Base-by-base conservation (phyloP, 2,329 filamentous ascomycete species). In the Cryphonectria nitschkei region DNA sequence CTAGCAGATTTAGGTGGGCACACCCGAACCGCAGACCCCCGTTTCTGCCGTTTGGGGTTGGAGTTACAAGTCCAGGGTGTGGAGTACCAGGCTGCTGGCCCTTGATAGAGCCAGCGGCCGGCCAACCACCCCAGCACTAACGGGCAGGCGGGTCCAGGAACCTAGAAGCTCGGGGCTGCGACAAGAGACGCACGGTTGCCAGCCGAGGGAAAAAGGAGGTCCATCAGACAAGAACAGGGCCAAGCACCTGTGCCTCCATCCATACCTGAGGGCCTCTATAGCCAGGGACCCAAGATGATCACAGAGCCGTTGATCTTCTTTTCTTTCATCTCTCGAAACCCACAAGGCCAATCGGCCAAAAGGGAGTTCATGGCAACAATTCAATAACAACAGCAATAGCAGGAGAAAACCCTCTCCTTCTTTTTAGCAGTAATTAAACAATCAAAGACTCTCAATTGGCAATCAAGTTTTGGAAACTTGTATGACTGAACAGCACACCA, bases 1-100 rank as follows among this genome's bases (percentile, higher is more conserved):
- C 66, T 68, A 68, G 66, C 66, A 68, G 56, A 68, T 61, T 62
- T 29, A n/a, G 54, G 66, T 68, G 66, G 66, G 39, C 54, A 61
- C 66, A 41, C 41, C 66, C 54, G 54, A 29, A 50, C 34, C 54
- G 41, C 63, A 46, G 43, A 61, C 29, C 66, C 54, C 43, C 50
- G 43, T 46, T 32, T 22, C 64, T 54, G 64, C 46, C 43, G 29
- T 22, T 39, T 37, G 29, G 46, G 64, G 22, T 61, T 22, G 41
- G 43, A 65, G 39, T 65, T 65, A 65, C 61, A 46, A 9, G 60
- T 26, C 34, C 39, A 46, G 61, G 61, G n/a, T 46, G 34, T n/a
- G 63, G 63, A 29, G 41, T 65, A 46, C 63, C 14, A 29, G 43
- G 26, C 43, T 22, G 41, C 39, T 11, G 19, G 26, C 43, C 63